Evolutionary conservation across 345 rosid species (phyloP), one percentile per base, ranked within the genome.

Genomic region (Rhodomyrtus tomentosa): DNA sequence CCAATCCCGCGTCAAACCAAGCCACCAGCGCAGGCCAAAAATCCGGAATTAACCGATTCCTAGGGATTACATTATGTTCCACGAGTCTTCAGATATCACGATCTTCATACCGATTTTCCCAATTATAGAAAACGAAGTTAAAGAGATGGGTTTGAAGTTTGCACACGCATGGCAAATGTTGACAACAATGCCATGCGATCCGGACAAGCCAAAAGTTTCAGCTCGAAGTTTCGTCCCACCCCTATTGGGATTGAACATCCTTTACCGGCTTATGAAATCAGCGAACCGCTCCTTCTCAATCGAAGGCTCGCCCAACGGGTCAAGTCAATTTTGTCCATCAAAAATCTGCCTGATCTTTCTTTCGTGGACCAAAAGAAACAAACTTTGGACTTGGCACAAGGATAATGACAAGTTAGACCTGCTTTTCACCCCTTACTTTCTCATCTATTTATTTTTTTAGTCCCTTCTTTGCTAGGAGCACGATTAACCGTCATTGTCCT

Each of bases 21-120:
- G n/a, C 74, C 0, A 32, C 6, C 11, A 0, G 3, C 1, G 9
- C 4, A 32, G 1, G 74, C 42, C 38, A 29, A 1, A 7, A 10
- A 62, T 15, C 4, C 20, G 10, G 5, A 62, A 22, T 32, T 16
- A 29, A 32, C 24, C 22, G 22, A 32, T 62, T 32, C 42, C 1
- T 7, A 11, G 16, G 20, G 74, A 1, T 16, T 36, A 14, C 36
- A 7, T 29, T 6, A 16, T 7, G 38, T 18, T 59, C 8, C 73
- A 0, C 38, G 73, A 27, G 18, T 29, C 20, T 58, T 36, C 7
- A 6, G 3, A 27, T 20, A 29, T 20, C 10, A 18, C 1, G 20
- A 59, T 29, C 38, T 59, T 24, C 11, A 20, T 1, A 24, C 11
- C 42, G 42, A 62, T 62, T 16, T 62, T 40, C 42, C 74, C 3